These are phyloP conservation scores for Cryptococcus floricola DNA, from an alignment of 1,284 basidiomycete species.

Conservation along the genomic window DNA sequence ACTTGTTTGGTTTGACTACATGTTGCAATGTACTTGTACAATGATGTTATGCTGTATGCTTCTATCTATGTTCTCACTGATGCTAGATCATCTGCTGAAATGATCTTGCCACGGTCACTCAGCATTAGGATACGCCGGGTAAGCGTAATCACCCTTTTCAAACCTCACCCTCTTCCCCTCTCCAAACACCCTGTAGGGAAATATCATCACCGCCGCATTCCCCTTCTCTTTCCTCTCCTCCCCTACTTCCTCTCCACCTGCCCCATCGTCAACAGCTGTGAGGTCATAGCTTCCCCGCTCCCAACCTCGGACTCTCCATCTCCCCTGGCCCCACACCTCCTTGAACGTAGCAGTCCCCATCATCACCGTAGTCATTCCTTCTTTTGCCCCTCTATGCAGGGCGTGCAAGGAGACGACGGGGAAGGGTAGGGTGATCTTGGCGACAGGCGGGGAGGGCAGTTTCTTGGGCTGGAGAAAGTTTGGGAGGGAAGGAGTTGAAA, in stretches of 20 bases:
- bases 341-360: slow-evolving; percentile 72
- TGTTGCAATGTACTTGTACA: neutral
- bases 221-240: slow-evolving; percentile 10
- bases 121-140: slow-evolving; percentile 15
- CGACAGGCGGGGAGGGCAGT: slow-evolving; percentile 37
- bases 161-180: slow-evolving; percentile 45
- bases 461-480: slow-evolving; percentile 35
- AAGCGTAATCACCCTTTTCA: slow-evolving; percentile 38
- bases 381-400: slow-evolving; percentile 59
- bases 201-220: slow-evolving; percentile 34
- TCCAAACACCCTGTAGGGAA: slow-evolving; percentile 41
- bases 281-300: slow-evolving; percentile 31
- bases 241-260: neutral
- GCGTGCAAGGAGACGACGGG: slow-evolving; percentile 55
- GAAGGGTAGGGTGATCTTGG: slow-evolving; percentile 35
- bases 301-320: slow-evolving; percentile 38
- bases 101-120: neutral
- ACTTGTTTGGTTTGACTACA: neutral
- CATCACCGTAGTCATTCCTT: slow-evolving; percentile 74
- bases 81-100: neutral
- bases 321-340: slow-evolving; percentile 56
- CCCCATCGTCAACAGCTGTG: neutral
- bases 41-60: neutral
- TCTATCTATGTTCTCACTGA: neutral
- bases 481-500: slow-evolving; percentile 14